These are phyloP conservation scores for Rhizopogon rudus DNA, from an alignment of 768 basidiomycete genomes.

Conservation along the genomic window DNA sequence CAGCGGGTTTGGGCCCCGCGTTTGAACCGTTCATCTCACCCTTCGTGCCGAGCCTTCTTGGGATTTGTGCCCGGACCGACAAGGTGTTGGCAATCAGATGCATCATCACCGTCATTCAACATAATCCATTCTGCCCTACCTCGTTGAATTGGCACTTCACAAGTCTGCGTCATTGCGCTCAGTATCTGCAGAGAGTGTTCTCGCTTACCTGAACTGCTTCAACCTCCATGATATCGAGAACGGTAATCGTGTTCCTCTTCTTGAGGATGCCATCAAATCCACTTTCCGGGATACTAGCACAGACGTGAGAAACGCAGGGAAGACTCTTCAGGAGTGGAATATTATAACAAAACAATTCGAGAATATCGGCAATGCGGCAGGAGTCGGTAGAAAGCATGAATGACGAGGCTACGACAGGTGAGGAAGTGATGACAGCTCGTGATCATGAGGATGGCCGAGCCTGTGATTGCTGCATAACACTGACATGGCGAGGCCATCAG, in stretches of 20 bases:
- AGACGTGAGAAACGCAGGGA: too few relatives aligned
- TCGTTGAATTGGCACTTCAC: slow-evolving; percentile 54
- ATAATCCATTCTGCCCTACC: slow-evolving; percentile 54
- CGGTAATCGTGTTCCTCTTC: slow-evolving; percentile 6
- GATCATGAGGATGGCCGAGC: too few relatives aligned
- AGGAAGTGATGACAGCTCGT: too few relatives aligned
- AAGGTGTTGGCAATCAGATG: slow-evolving; percentile 78
- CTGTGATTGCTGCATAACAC: too few relatives aligned
- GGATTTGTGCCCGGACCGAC: slow-evolving; percentile 69
- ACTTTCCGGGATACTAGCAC: too few relatives aligned
- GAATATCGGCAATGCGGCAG: too few relatives aligned
- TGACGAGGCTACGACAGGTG: too few relatives aligned
- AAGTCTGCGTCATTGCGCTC: slow-evolving; percentile 63
- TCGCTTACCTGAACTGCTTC: slow-evolving; percentile 52
- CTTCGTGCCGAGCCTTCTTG: slow-evolving; percentile 64
- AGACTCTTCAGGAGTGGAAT: too few relatives aligned
- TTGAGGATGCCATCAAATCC: too few relatives aligned
- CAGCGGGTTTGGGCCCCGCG: slow-evolving; percentile 47
- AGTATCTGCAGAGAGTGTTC: slow-evolving; percentile 57
- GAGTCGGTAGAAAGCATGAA: too few relatives aligned
- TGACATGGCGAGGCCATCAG: too few relatives aligned
- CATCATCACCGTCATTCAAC: slow-evolving; percentile 56
- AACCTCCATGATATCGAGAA: slow-evolving; percentile 41
- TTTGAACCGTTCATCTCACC: slow-evolving; percentile 65
- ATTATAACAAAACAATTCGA: too few relatives aligned